Conservation (phyloP, 2,329 filamentous ascomycete species). For the Diaporthe aspalathi region DNA sequence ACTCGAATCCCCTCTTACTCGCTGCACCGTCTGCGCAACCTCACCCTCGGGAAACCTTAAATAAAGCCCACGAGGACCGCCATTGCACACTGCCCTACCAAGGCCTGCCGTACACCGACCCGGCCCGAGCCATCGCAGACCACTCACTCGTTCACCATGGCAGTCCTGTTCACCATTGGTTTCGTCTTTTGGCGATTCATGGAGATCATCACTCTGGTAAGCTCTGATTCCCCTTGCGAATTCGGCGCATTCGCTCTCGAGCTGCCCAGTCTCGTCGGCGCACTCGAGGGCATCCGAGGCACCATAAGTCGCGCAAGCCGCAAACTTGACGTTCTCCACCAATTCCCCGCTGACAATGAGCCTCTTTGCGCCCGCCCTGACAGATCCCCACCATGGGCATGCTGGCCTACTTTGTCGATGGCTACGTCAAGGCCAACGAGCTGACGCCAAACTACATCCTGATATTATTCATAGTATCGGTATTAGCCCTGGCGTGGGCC, state of each 20-base stretch:
- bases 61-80: constrained; percentile 18
- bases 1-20: constrained; percentile 18
- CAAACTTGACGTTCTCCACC: background rate
- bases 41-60: constrained; percentile 19
- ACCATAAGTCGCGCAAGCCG: background rate
- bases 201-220: constrained; percentile 72
- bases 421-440: constrained; percentile 66
- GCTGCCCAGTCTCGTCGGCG: background rate
- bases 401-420: constrained; percentile 74
- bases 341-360: constrained; percentile 20
- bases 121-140: constrained; percentile 16
- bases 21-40: background rate
- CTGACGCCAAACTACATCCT: constrained; percentile 73
- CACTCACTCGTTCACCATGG: constrained; percentile 57
- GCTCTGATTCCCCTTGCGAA: background rate
- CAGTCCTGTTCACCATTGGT: constrained; percentile 67
- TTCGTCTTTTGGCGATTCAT: constrained; percentile 72
- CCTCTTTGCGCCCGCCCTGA: background rate
- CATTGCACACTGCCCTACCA: background rate
- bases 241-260: background rate
- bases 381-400: constrained; percentile 75
- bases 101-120: background rate
- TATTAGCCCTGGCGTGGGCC: constrained; percentile 72
- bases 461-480: constrained; percentile 74
- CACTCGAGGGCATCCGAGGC: background rate